These are phyloP conservation scores for Lanmaoa pseudosensibilis DNA, from an alignment of 768 basidiomycete genomes.

Conservation along the genomic window DNA sequence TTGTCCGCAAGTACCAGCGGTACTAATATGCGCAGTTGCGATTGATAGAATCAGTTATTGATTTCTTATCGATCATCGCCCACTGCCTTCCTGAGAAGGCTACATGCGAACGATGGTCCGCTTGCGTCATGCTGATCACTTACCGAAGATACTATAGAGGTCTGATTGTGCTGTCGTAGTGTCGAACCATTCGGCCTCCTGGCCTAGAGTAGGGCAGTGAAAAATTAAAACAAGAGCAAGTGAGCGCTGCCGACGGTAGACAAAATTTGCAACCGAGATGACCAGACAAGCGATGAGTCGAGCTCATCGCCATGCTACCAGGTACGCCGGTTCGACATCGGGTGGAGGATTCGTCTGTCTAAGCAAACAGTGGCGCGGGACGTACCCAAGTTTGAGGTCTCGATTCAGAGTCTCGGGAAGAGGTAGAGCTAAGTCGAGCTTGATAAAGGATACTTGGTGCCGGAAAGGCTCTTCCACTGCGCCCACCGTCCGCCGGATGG, in stretches of 20 bases:
- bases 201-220: background rate
- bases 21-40: background rate
- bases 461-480: background rate
- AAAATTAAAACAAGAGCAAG: background rate
- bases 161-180: too few relatives aligned
- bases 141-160: background rate
- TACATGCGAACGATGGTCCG: background rate
- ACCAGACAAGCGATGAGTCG: constrained; percentile 17
- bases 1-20: background rate
- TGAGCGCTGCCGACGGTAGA: background rate
- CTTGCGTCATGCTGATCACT: background rate
- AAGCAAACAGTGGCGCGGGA: background rate
- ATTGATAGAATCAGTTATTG: background rate
- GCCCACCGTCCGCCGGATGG: background rate
- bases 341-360: background rate
- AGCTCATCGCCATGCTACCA: background rate
- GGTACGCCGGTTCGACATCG: background rate
- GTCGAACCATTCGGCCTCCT: background rate
- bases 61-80: background rate
- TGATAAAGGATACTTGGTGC: constrained; percentile 9
- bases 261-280: background rate
- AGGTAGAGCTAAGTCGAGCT: background rate
- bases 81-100: background rate
- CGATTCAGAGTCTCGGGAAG: background rate
- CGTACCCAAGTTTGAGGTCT: background rate